Base-by-base conservation (phyloP, 208 protist genomes). In the Sergeia podlipaevii region DNA sequence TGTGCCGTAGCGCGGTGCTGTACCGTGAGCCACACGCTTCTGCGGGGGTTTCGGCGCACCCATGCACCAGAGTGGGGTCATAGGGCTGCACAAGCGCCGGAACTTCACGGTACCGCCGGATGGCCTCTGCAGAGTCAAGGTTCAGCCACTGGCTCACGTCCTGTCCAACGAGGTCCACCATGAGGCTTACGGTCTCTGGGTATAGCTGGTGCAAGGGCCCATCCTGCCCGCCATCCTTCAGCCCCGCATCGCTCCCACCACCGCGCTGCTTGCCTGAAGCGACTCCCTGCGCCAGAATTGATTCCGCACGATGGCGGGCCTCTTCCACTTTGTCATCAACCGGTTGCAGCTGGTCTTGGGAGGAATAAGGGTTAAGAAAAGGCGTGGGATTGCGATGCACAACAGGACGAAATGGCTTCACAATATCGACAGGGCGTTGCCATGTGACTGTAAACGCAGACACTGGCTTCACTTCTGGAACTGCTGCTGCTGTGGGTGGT, bases 321-420 rank as follows among this genome's bases (percentile, higher is more conserved):
- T 74, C 70, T 33, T 77, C 77, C 24, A 27, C 61, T 29, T 72
- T 77, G 15, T 36, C 61, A 23, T 80, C 60, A 32, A 80, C 60
- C 8, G 74, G 46, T 5, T 47, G 27, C 30, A 71, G 70, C 23
- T 50, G 61, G 5, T 55, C 59, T 0, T 59, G 42, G 2, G 54
- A 30, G 11, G 76, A 80, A 50, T 96, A 96, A 7, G 90, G 90
- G 48, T 78, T 43, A 21, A 91, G 45, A 44, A 89, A 92, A 0
- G 82, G 84, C 4, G 85, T 87, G n/a, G 62, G 59, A 54, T 92
- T 95, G 47, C 79, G 80, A 65, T 94, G 79, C 18, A 96, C 87
- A 4, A 95, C 78, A 2, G 90, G 90, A n/a, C 88, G 89, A 52
- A 96, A 96, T 10, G 90, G 90, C 4, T 66, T 59, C 30, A 90